phyloP scores from a whole-genome alignment of 768 basidiomycete genomes.

The Gymnopilus dilepis region DNA sequence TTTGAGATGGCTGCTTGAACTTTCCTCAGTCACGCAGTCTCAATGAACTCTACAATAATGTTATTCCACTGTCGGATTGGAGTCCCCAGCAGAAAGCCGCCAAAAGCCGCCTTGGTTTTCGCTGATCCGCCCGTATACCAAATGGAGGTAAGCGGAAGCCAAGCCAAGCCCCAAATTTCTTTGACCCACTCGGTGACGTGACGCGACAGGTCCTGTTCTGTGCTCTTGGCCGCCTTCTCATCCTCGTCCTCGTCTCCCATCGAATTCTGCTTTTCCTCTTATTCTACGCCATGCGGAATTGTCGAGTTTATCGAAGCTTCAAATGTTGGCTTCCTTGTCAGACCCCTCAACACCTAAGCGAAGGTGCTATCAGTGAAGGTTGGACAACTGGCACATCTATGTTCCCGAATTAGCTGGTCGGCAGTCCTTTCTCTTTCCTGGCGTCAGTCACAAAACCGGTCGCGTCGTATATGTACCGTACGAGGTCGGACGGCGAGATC shows the following conservation, averaged over 20 bases:
- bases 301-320: no score
- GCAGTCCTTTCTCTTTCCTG: background rate
- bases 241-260: background rate
- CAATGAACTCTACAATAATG: no score
- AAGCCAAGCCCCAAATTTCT: no score
- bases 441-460: conserved; percentile 2
- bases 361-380: background rate
- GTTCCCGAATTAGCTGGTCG: background rate
- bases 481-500: background rate
- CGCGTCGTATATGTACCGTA: background rate
- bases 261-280: background rate
- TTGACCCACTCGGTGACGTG: background rate
- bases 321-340: background rate
- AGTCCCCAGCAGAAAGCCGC: no score
- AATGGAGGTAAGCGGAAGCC: background rate
- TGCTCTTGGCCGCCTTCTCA: background rate
- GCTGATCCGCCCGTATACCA: background rate
- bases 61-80: no score
- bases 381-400: background rate
- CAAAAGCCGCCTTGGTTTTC: background rate
- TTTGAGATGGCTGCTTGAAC: no score
- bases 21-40: no score
- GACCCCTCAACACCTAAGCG: background rate
- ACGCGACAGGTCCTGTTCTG: background rate
- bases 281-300: no score